phyloP scores from a whole-genome alignment of 495 filamentous ascomycete species.

The Penicillium coffeae region DNA sequence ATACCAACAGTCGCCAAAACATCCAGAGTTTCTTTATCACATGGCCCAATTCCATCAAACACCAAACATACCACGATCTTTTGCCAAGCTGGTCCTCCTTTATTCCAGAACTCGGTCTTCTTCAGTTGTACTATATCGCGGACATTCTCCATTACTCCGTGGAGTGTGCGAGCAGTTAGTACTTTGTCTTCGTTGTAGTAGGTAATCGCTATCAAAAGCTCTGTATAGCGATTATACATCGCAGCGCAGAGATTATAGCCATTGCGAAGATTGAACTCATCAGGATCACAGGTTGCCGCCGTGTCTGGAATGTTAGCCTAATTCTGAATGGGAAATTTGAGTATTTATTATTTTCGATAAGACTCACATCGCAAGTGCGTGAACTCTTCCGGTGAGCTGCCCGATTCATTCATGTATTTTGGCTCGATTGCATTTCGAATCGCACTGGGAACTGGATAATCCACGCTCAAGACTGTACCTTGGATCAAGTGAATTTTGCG shows the following conservation, averaged over 20 bases:
- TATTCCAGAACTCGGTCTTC: conserved; percentile 99
- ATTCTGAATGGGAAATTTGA: too few relatives aligned
- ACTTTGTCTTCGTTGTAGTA: conserved; percentile 98
- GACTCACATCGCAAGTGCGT: too few relatives aligned
- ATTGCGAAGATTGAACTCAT: conserved; percentile 95
- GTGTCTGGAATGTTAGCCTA: conserved; percentile 69
- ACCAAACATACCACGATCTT: conserved; percentile 96
- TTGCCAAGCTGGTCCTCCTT: conserved; percentile 95
- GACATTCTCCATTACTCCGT: conserved; percentile 97
- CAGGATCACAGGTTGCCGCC: conserved; percentile 96
- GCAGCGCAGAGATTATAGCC: conserved; percentile 94
- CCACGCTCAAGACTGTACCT: too few relatives aligned
- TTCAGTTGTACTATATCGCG: conserved; percentile 94
- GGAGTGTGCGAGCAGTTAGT: conserved; percentile 82
- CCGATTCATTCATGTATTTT: too few relatives aligned
- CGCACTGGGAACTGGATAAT: too few relatives aligned
- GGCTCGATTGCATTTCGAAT: too few relatives aligned
- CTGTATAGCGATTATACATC: conserved; percentile 98
- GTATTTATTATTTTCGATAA: too few relatives aligned
- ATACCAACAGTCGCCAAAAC: conserved; percentile 88
- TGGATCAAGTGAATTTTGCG: too few relatives aligned
- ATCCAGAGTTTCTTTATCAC: conserved; percentile 89
- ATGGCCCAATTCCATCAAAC: conserved; percentile 94
- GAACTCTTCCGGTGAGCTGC: too few relatives aligned
- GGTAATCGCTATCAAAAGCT: conserved; percentile 91